A percentile compares a stretch with the other conserved stretches of the same genome.
Evolutionary conservation across 257 asterid species (phyloP).

Genomic region (Jacaranda mimosifolia): DNA sequence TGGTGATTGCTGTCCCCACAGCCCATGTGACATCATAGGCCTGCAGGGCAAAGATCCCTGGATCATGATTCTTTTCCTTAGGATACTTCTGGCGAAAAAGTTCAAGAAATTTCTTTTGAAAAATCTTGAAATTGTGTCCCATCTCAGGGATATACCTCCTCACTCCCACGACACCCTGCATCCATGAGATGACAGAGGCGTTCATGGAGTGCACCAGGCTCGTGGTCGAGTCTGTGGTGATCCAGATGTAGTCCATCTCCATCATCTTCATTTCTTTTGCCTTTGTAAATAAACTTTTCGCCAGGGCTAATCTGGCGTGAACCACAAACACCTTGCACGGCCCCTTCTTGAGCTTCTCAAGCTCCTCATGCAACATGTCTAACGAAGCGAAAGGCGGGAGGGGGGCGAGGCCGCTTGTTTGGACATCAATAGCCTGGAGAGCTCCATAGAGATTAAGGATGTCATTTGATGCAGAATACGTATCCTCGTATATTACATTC

Average conservation of each 20-base stretch:
- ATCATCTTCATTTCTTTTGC: slow-evolving; percentile 50
- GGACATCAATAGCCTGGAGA: slow-evolving; percentile 36
- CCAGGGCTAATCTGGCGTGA: slow-evolving; percentile 35
- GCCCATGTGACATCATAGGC: slow-evolving; percentile 42
- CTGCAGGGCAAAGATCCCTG: slow-evolving; percentile 41
- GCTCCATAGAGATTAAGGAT: slow-evolving; percentile 44
- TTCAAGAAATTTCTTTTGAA: slow-evolving; percentile 33
- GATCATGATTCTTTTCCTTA: slow-evolving; percentile 41
- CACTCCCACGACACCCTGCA: slow-evolving; percentile 27
- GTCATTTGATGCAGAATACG: slow-evolving; percentile 31
- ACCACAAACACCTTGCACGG: slow-evolving; percentile 53
- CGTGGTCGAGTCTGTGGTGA: slow-evolving; percentile 39
- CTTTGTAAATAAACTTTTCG: slow-evolving; percentile 31
- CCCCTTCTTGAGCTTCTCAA: slow-evolving; percentile 34
- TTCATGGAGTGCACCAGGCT: slow-evolving; percentile 44
- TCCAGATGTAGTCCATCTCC: slow-evolving; percentile 42
- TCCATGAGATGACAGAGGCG: slow-evolving; percentile 23
- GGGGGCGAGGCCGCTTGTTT: slow-evolving; percentile 37
- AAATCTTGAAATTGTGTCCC: slow-evolving; percentile 11
- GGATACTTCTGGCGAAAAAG: slow-evolving; percentile 32
- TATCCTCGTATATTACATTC: slow-evolving; percentile 51
- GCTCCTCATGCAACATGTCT: slow-evolving; percentile 33
- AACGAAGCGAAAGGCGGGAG: slow-evolving; percentile 29
- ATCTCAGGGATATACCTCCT: slow-evolving; percentile 13
- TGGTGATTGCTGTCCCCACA: neutral